Conservation (phyloP, 1,284 basidiomycete species). For the Rhodotorula mucilaginosa region DNA sequence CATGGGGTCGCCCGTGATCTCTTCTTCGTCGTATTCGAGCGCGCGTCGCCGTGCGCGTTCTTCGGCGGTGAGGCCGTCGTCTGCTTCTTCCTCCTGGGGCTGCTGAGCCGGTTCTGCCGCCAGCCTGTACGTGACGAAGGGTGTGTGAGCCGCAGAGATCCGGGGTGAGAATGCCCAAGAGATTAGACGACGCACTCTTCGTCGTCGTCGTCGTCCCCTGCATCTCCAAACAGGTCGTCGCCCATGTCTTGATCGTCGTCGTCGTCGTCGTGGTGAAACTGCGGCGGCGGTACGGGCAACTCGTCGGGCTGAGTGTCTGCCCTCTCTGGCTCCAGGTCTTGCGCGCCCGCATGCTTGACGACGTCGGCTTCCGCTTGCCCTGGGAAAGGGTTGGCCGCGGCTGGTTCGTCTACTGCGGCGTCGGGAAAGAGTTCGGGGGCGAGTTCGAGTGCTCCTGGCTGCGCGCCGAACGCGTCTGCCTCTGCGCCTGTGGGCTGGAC, state of each 20-base stretch:
- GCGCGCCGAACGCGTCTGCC: neutral
- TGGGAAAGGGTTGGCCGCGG: neutral
- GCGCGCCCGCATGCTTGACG: neutral
- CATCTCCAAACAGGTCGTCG: constrained; percentile 60
- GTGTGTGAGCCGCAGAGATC: neutral
- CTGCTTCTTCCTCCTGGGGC: constrained; percentile 40
- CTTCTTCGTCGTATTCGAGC: constrained; percentile 78
- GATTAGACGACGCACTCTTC: constrained; percentile 49
- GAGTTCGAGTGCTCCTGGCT: neutral
- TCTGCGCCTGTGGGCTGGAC: constrained; percentile 11
- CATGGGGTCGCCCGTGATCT: constrained; percentile 62
- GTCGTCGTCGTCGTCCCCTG: constrained; percentile 66
- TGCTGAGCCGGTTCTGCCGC: neutral
- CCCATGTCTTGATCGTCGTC: constrained; percentile 56
- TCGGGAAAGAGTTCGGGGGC: constrained; percentile 24
- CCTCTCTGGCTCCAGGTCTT: neutral
- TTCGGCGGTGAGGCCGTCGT: constrained; percentile 64
- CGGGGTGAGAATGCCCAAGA: neutral
- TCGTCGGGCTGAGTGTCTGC: neutral
- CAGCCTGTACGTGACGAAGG: neutral
- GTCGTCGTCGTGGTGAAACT: constrained; percentile 6
- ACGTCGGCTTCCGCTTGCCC: neutral
- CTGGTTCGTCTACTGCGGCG: constrained; percentile 3
- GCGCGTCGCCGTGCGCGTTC: constrained; percentile 66
- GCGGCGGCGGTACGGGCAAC: constrained; percentile 15